Percentiles rank a stretch among this genome's conserved stretches.
Evolutionary conservation across 768 basidiomycete genomes (phyloP).

Genomic region (Pisolithus orientalis): DNA sequence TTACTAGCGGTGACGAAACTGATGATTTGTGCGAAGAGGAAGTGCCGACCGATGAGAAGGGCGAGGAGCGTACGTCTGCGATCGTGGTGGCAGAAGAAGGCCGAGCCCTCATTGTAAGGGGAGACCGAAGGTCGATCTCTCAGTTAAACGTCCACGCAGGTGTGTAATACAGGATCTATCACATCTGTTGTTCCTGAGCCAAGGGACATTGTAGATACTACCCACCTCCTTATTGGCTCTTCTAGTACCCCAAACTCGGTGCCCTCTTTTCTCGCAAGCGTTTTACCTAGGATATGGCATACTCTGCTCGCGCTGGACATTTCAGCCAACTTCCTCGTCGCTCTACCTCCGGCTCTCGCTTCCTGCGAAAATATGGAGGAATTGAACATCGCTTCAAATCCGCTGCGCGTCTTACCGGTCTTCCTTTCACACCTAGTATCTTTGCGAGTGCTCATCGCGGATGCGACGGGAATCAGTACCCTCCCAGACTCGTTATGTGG

Average conservation of each 20-base stretch:
- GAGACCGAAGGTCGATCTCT: slow-evolving; percentile 52
- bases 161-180: slow-evolving; percentile 29
- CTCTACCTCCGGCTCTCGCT: slow-evolving; percentile 79
- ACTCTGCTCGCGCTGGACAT: slow-evolving; percentile 92
- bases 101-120: slow-evolving; percentile 74
- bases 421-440: slow-evolving; percentile 74
- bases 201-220: slow-evolving; percentile 56
- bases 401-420: slow-evolving; percentile 83
- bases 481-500: slow-evolving; percentile 70
- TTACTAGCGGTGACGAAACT: slow-evolving; percentile 49
- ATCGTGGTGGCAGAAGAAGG: slow-evolving; percentile 80
- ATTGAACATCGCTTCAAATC: slow-evolving; percentile 88
- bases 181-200: slow-evolving; percentile 1
- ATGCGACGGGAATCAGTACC: slow-evolving; percentile 74
- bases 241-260: slow-evolving; percentile 73
- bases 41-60: slow-evolving; percentile 42
- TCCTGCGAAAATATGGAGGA: slow-evolving; percentile 82
- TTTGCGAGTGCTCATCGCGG: slow-evolving; percentile 88
- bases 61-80: slow-evolving; percentile 71
- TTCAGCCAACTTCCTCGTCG: slow-evolving; percentile 78
- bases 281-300: slow-evolving; percentile 65
- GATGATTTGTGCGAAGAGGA: slow-evolving; percentile 48
- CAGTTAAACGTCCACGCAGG: slow-evolving; percentile 69
- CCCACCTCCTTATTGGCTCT: slow-evolving; percentile 87
- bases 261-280: slow-evolving; percentile 62